These are phyloP conservation scores for Saposhnikovia divaricata DNA, from an alignment of 129 eudicot genomes.

Conservation along the genomic window DNA sequence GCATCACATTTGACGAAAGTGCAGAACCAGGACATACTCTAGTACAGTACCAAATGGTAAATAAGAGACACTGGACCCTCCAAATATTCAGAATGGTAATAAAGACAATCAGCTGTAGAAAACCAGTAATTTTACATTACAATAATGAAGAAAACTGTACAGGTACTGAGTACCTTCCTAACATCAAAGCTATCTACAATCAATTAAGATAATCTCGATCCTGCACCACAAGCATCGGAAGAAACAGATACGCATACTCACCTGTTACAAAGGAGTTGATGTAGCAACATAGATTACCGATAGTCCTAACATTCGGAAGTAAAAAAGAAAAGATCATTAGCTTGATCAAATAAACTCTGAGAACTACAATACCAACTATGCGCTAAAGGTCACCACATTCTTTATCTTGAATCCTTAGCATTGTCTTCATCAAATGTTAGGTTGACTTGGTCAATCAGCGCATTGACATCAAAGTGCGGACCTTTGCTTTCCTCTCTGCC, in stretches of 20 bases:
- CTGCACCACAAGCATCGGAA: neutral
- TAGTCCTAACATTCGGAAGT: neutral
- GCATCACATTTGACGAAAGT: too few species aligned
- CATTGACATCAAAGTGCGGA: constrained; percentile 76
- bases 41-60: too few species aligned
- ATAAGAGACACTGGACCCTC: constrained; percentile 14
- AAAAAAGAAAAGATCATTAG: neutral
- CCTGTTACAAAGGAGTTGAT: neutral
- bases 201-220: neutral
- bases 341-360: neutral
- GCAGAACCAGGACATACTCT: too few species aligned
- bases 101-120: neutral
- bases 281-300: neutral
- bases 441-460: constrained; percentile 34
- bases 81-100: neutral
- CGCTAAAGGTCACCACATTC: neutral
- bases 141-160: neutral
- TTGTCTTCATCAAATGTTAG: neutral
- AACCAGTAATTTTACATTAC: neutral
- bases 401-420: neutral
- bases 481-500: constrained; percentile 61
- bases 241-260: neutral
- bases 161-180: neutral
- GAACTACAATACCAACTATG: constrained; percentile 8
- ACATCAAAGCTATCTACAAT: neutral